Conservation (phyloP, 768 basidiomycete species). For the Lentinula lateritia region DNA sequence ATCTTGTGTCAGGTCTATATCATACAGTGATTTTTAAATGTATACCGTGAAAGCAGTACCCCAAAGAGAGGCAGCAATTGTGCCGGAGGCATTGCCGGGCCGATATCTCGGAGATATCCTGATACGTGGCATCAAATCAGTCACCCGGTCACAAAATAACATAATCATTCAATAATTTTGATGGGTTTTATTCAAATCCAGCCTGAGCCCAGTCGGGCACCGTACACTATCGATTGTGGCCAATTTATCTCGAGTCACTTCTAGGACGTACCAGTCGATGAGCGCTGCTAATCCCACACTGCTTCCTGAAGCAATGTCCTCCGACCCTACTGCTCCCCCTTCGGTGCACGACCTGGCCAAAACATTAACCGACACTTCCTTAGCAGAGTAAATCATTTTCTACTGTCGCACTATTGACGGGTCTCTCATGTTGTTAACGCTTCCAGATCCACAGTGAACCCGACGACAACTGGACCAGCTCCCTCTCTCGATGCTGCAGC, state of each 20-base stretch:
- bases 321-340: constrained; percentile 18
- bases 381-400: constrained; percentile 8
- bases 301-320: constrained; percentile 19
- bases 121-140: no score
- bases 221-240: background rate
- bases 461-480: background rate
- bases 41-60: no score
- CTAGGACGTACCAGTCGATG: background rate
- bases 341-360: constrained; percentile 14
- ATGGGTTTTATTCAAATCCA: no score
- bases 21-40: no score
- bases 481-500: constrained; percentile 3
- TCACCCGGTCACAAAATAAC: no score
- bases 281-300: background rate
- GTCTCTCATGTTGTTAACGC: background rate
- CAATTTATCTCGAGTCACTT: background rate
- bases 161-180: no score
- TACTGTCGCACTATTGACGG: background rate
- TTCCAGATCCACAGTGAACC: background rate
- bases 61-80: no score
- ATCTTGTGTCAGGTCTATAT: no score
- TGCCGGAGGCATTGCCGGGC: no score
- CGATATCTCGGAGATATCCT: no score
- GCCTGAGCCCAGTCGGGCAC: no score
- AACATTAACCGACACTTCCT: constrained; percentile 6